Conservation (phyloP, 2,329 filamentous ascomycete genomes). For the Penicillium hesseltinei region DNA sequence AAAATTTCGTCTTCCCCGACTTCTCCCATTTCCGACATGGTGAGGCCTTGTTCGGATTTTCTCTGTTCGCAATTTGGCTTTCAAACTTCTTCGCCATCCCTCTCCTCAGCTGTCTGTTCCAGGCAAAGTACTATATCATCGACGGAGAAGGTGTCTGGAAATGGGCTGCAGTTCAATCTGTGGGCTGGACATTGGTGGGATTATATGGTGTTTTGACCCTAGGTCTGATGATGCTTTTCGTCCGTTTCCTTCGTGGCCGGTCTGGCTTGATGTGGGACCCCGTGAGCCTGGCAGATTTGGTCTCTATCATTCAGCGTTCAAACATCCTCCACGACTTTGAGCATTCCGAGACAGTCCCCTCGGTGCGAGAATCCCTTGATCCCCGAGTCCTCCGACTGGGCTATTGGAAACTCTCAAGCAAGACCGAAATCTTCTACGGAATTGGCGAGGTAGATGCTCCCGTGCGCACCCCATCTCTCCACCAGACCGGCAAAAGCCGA, state of each 20-base stretch:
- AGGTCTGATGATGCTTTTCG: slow-evolving; percentile 57
- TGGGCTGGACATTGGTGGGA: slow-evolving; percentile 74
- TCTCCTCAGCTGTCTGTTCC: slow-evolving; percentile 74
- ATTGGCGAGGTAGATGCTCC: slow-evolving; percentile 64
- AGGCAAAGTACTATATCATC: slow-evolving; percentile 61
- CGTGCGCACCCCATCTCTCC: slow-evolving; percentile 45
- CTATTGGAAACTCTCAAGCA: slow-evolving; percentile 74
- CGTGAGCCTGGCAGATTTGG: slow-evolving; percentile 74
- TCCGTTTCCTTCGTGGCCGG: slow-evolving; percentile 63
- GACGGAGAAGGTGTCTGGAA: slow-evolving; percentile 62
- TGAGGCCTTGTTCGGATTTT: slow-evolving; percentile 64
- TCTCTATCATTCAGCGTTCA: slow-evolving; percentile 74
- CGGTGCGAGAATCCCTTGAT: slow-evolving; percentile 51
- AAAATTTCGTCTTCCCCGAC: slow-evolving; percentile 66
- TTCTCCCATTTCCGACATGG: slow-evolving; percentile 67
- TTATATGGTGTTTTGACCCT: slow-evolving; percentile 68
- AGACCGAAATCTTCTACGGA: slow-evolving; percentile 71
- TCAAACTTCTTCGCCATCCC: slow-evolving; percentile 72
- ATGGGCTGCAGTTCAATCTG: slow-evolving; percentile 75
- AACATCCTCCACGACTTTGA: slow-evolving; percentile 74
- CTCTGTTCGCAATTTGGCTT: slow-evolving; percentile 71
- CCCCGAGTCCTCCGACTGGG: slow-evolving; percentile 69
- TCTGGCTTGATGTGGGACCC: slow-evolving; percentile 87
- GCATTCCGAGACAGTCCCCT: slow-evolving; percentile 60
- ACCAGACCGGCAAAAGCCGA: slow-evolving; percentile 29